These are phyloP conservation scores for Populus ilicifolia DNA, from an alignment of 345 rosid genomes.

Conservation along the genomic window DNA sequence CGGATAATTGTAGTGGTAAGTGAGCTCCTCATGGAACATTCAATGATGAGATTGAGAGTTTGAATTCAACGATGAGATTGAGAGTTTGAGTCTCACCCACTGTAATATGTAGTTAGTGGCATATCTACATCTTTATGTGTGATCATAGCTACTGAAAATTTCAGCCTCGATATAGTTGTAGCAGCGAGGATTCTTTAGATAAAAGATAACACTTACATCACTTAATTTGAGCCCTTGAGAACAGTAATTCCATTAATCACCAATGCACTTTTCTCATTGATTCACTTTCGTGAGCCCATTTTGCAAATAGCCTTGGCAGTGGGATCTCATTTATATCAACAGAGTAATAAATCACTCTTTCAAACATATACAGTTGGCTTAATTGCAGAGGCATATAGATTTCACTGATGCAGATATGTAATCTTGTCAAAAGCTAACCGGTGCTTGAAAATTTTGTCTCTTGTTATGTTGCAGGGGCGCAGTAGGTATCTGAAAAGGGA, in stretches of 20 bases:
- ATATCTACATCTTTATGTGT: too few relatives aligned
- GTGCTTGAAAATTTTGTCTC: not conserved
- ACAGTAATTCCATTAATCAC: not conserved
- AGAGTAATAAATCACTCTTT: not conserved
- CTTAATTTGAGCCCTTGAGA: not conserved
- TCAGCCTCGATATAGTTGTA: too few relatives aligned
- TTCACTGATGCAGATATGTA: not conserved
- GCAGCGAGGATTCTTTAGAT: too few relatives aligned
- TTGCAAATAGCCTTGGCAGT: not conserved
- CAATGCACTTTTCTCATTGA: not conserved
- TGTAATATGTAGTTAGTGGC: too few relatives aligned
- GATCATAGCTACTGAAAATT: too few relatives aligned
- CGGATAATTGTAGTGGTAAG: too few relatives aligned
- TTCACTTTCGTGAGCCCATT: not conserved
- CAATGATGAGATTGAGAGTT: too few relatives aligned
- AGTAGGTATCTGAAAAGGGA: constrained; percentile 26
- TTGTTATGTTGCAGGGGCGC: constrained; percentile 7
- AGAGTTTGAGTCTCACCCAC: too few relatives aligned
- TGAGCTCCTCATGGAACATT: too few relatives aligned
- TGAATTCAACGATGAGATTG: too few relatives aligned
- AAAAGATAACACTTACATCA: not conserved
- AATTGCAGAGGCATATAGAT: not conserved
- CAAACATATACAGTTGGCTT: not conserved
- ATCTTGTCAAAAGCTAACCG: not conserved
- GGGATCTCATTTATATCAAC: not conserved